phyloP scores from a whole-genome alignment of 1,139 yeast genomes.

The Sporopachydermia cereana region DNA sequence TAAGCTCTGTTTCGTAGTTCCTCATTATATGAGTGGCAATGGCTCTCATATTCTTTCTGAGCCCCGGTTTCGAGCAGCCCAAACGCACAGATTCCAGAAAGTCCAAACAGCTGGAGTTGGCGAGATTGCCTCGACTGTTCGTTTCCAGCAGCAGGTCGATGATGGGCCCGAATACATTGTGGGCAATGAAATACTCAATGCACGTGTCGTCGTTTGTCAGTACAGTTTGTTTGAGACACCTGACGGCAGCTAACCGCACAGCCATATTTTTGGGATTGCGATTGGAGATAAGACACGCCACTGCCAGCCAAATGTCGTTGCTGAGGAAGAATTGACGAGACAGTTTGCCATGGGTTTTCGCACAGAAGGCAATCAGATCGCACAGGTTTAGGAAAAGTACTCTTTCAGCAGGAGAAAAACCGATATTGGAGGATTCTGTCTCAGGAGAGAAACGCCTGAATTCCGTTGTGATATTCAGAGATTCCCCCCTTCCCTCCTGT shows the following conservation, averaged over 20 bases:
- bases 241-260: conserved; percentile 40
- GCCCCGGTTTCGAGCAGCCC: conserved; percentile 17
- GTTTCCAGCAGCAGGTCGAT: conserved; percentile 41
- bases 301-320: conserved; percentile 41
- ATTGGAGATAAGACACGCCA: conserved; percentile 33
- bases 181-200: conserved; percentile 42
- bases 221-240: conserved; percentile 52
- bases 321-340: conserved; percentile 54
- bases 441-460: conserved; percentile 13
- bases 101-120: conserved; percentile 8
- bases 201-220: conserved; percentile 51
- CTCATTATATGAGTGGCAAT: conserved; percentile 40
- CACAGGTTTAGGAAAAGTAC: conserved; percentile 52
- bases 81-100: conserved; percentile 8
- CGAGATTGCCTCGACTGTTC: conserved; percentile 13
- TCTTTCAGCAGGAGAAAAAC: conserved; percentile 21
- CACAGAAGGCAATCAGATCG: conserved; percentile 56
- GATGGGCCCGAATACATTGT: conserved; percentile 40
- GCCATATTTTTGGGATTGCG: conserved; percentile 30
- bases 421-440: conserved; percentile 11
- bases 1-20: conserved; percentile 20
- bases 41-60: conserved; percentile 31
- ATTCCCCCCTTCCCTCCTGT: conserved; percentile 8
- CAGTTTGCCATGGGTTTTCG: conserved; percentile 42
- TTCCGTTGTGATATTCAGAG: background rate